Evolutionary conservation across 257 asterid species (phyloP).

Genomic region (Ilex aquifolium): DNA sequence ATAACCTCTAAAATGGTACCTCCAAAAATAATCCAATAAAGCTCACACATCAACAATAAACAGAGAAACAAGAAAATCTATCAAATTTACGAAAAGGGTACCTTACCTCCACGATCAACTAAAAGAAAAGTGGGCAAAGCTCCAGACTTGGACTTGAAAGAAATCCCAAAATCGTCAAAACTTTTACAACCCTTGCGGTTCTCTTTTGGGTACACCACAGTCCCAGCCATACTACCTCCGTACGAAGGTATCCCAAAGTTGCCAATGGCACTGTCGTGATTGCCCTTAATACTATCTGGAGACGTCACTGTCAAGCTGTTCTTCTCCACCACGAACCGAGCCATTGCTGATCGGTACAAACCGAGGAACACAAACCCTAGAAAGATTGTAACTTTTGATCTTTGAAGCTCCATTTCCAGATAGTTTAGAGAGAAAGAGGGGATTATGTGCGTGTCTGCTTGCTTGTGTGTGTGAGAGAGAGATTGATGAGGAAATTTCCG

Average conservation of each 20-base stretch:
- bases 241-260: conserved; percentile 94
- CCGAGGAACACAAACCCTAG: conserved; percentile 36
- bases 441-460: too few relatives aligned
- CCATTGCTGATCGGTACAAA: conserved; percentile 37
- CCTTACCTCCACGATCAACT: conserved; percentile 88
- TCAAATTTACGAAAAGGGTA: neutral
- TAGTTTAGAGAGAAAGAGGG: too few relatives aligned
- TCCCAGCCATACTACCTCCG: conserved; percentile 90
- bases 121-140: conserved; percentile 80
- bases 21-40: too few relatives aligned
- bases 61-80: neutral
- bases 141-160: conserved; percentile 69
- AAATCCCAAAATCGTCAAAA: conserved; percentile 57
- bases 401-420: conserved; percentile 43
- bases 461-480: too few relatives aligned
- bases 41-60: too few relatives aligned
- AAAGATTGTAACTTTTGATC: conserved; percentile 37
- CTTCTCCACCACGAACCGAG: conserved; percentile 85
- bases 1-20: too few relatives aligned
- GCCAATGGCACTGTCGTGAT: conserved; percentile 77
- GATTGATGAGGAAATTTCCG: too few relatives aligned
- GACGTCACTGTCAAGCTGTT: conserved; percentile 83
- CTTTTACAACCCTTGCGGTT: conserved; percentile 66
- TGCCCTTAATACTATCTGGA: conserved; percentile 72
- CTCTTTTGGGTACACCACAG: conserved; percentile 61